Evolutionary conservation across 139 green algal species (phyloP), one percentile per base, ranked within the genome.

Genomic region (Chlamydomonas urium): DNA sequence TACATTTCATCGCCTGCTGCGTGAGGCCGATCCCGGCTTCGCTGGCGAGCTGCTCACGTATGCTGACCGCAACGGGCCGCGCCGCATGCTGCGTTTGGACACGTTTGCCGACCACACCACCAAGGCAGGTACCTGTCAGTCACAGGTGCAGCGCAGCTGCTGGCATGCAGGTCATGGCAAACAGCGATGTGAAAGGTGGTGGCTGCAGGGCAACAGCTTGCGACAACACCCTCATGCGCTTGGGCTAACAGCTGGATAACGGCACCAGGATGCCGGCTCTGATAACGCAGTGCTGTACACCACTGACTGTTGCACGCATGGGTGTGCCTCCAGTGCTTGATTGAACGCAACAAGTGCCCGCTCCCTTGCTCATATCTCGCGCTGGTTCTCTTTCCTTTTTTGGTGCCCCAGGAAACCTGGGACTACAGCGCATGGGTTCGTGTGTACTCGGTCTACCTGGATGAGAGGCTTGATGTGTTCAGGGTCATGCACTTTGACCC

Each of bases 371-470:
- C n/a, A n/a, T n/a, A n/a, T n/a, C n/a, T n/a, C n/a, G n/a, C n/a
- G n/a, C n/a, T n/a, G n/a, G n/a, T n/a, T n/a, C n/a, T n/a, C n/a
- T n/a, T n/a, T n/a, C n/a, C n/a, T n/a, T n/a, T n/a, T n/a, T n/a
- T n/a, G n/a, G 45, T 21, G 17, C 45, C 32, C 3, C 50, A 73
- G 62, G 82, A 91, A 23, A 84, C 80, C 0, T 93, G 88, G 89
- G 93, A 98, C 73, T 92, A 88, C 59, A 91, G 81, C 3, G 92
- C 92, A 34, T 98, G 85, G 84, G 86, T 97, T 66, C 87, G 93
- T 5, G 89, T 85, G 1, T 98, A 98, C 79, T 90, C 86, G 47
- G 81, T 91, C 38, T 98, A 96, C 85, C 74, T 98, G 67, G 92
- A 98, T 31, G 90, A 96, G 80, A 79, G 90, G 58, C 76, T 97